A percentile compares a stretch with the other conserved stretches of the same genome.
phyloP scores from a whole-genome alignment of 306 rosid species.

The Parietaria judaica region DNA sequence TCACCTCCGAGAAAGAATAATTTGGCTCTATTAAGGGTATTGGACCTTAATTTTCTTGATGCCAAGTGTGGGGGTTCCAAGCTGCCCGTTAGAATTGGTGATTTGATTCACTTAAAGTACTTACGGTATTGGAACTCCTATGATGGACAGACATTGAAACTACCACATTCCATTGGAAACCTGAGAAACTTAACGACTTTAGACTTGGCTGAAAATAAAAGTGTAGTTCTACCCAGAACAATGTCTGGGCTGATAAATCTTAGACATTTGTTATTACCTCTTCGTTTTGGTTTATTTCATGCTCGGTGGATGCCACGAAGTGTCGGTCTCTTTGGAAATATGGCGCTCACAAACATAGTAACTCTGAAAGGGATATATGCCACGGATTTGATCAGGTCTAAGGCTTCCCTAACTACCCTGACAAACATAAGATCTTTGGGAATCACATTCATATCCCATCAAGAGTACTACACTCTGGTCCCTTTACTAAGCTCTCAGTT shows the following conservation, averaged over 20 bases:
- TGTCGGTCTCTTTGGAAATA: not conserved
- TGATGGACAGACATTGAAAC: too few relatives aligned
- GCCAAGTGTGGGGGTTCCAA: not conserved
- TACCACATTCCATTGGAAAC: too few relatives aligned
- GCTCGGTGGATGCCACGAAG: too few relatives aligned
- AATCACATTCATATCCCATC: too few relatives aligned
- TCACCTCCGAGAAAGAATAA: not conserved
- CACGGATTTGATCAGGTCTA: not conserved
- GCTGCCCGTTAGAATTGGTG: not conserved
- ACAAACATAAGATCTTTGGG: too few relatives aligned
- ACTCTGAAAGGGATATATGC: not conserved
- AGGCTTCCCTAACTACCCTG: too few relatives aligned
- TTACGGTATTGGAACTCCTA: too few relatives aligned
- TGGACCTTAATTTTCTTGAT: not conserved
- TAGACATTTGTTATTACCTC: not conserved
- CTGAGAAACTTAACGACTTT: not conserved
- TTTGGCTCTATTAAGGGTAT: not conserved
- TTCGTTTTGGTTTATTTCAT: too few relatives aligned
- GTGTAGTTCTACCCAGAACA: not conserved
- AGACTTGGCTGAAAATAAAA: not conserved
- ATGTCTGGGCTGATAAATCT: not conserved
- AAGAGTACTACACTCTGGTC: too few relatives aligned
- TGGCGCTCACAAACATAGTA: not conserved
- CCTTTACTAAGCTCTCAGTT: too few relatives aligned
- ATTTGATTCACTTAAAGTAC: constrained; percentile 6